phyloP scores from a whole-genome alignment of 2,329 filamentous ascomycete genomes.

The Nemania sp. region DNA sequence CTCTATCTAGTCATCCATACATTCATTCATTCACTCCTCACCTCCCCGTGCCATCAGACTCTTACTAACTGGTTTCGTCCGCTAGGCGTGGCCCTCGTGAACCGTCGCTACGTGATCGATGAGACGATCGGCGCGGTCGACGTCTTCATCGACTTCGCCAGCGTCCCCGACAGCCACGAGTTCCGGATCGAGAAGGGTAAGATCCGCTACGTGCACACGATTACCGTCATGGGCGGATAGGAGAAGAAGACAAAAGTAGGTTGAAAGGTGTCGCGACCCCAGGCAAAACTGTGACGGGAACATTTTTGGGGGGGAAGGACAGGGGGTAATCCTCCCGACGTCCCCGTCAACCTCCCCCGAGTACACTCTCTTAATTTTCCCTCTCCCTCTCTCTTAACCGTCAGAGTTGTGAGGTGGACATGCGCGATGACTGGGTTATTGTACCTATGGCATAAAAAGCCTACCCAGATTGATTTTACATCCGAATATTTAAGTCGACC shows the following conservation, averaged over 20 bases:
- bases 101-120: constrained; percentile 40
- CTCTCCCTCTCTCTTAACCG: too few species aligned
- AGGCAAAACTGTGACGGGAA: too few species aligned
- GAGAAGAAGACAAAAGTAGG: too few species aligned
- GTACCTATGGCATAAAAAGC: too few species aligned
- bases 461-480: too few species aligned
- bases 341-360: too few species aligned
- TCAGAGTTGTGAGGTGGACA: too few species aligned
- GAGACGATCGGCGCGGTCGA: constrained; percentile 39
- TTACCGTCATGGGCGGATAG: constrained; percentile 39
- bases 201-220: constrained; percentile 42
- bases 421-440: too few species aligned
- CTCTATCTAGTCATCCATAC: neutral
- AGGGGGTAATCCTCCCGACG: too few species aligned
- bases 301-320: too few species aligned
- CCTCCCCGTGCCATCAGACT: neutral
- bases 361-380: too few species aligned
- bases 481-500: too few species aligned
- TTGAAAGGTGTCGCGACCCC: neutral
- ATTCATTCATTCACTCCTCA: neutral
- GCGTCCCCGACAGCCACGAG: constrained; percentile 43
- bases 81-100: constrained; percentile 35
- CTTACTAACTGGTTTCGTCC: neutral
- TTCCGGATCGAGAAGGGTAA: constrained; percentile 42
- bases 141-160: constrained; percentile 40